Evolutionary conservation across 495 filamentous ascomycete genomes (phyloP).

Genomic region (Penicillium waksmanii): DNA sequence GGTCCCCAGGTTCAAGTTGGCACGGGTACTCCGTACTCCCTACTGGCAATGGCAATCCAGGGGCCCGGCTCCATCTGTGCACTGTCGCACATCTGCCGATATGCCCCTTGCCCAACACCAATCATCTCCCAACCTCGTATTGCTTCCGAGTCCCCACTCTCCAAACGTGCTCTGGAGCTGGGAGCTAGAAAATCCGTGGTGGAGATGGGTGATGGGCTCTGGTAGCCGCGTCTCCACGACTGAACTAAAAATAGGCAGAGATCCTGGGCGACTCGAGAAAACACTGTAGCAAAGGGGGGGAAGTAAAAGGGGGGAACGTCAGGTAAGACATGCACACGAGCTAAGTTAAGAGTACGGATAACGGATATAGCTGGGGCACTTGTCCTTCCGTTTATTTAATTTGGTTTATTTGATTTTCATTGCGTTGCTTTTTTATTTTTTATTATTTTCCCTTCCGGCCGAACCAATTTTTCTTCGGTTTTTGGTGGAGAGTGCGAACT

Average conservation of each 20-base stretch:
- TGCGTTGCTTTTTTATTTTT: neutral
- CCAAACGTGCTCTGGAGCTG: constrained; percentile 11
- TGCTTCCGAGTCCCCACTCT: constrained; percentile 12
- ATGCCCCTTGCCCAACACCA: constrained; percentile 9
- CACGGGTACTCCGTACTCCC: neutral
- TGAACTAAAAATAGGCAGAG: neutral
- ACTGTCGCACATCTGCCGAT: constrained; percentile 14
- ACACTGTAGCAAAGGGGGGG: neutral
- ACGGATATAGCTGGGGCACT: too few species aligned
- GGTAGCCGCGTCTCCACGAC: constrained; percentile 8
- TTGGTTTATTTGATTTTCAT: neutral
- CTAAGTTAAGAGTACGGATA: too few species aligned
- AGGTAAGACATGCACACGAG: too few species aligned
- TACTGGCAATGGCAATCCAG: constrained; percentile 4
- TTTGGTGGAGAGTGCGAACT: too few species aligned
- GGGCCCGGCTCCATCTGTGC: constrained; percentile 1
- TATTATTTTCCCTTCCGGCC: neutral
- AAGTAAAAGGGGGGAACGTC: neutral
- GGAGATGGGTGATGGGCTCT: neutral
- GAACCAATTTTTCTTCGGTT: neutral
- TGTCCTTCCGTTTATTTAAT: too few species aligned
- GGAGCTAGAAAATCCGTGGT: constrained; percentile 6
- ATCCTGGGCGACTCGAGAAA: neutral
- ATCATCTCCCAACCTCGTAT: constrained; percentile 11
- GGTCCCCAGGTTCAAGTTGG: too few species aligned